A percentile compares a stretch with the other conserved stretches of the same genome.
Evolutionary conservation across 2,329 filamentous ascomycete genomes (phyloP).

Genomic region (Rhytidhysteron rufulum): DNA sequence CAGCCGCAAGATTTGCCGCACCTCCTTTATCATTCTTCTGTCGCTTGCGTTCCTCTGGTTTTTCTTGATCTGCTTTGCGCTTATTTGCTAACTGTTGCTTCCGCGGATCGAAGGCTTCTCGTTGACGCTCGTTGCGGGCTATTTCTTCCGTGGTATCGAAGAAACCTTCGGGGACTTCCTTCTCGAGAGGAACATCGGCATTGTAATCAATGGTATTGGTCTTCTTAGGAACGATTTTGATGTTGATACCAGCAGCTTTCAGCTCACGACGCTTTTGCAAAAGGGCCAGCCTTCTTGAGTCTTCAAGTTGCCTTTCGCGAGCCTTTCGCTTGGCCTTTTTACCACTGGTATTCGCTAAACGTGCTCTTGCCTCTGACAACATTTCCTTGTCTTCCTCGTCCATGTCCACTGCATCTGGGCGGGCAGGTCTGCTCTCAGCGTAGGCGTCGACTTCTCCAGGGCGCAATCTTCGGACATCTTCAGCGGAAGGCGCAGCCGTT

Average conservation of each 20-base stretch:
- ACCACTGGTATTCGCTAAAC: constrained; percentile 94
- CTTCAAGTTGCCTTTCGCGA: constrained; percentile 89
- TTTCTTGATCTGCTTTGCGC: constrained; percentile 87
- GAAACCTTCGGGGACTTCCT: constrained; percentile 81
- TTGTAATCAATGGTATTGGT: constrained; percentile 99
- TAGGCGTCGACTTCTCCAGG: constrained; percentile 97
- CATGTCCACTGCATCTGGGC: constrained; percentile 94
- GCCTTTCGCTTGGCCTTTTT: constrained; percentile 99
- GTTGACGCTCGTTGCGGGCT: constrained; percentile 74
- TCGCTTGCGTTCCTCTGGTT: constrained; percentile 72
- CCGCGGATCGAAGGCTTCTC: constrained; percentile 82
- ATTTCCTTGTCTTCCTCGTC: constrained; percentile 99
- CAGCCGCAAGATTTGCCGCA: constrained; percentile 73
- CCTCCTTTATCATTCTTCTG: constrained; percentile 84
- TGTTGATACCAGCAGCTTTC: constrained; percentile 96
- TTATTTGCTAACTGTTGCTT: constrained; percentile 91
- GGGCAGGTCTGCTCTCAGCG: constrained; percentile 90
- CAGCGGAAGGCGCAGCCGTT: constrained; percentile 80
- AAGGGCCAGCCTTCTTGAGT: constrained; percentile 82
- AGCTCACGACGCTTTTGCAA: constrained; percentile 94
- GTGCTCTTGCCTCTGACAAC: constrained; percentile 93
- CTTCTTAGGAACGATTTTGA: constrained; percentile 89
- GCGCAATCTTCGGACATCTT: constrained; percentile 82
- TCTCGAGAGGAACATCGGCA: constrained; percentile 97
- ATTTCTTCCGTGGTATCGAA: constrained; percentile 89